These are phyloP conservation scores for Coemansia sp. DNA, from an alignment of 192 early-diverging fungal species.

Conservation along the genomic window DNA sequence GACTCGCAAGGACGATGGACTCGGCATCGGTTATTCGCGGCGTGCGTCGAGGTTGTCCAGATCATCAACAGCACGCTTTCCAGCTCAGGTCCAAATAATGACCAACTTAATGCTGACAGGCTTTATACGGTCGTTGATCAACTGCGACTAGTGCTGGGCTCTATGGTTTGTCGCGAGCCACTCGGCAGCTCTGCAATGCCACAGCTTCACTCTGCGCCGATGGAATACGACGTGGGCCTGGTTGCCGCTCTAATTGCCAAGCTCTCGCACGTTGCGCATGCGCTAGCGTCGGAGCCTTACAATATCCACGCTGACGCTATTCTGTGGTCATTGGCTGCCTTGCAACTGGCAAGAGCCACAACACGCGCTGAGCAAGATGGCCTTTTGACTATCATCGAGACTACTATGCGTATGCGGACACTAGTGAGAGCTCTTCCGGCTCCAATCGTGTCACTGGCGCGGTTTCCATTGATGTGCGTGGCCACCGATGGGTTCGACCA, in stretches of 20 bases:
- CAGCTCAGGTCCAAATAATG: not conserved
- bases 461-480: slow-evolving; percentile 16
- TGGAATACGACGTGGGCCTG: not conserved
- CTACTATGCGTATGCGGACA: not conserved
- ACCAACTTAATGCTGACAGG: not conserved
- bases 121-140: slow-evolving; percentile 1
- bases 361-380: slow-evolving; percentile 6
- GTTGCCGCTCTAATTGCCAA: not conserved
- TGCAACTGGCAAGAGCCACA: not conserved
- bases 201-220: not conserved
- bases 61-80: not conserved
- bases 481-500: slow-evolving; percentile 13
- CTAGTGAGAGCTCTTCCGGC: not conserved
- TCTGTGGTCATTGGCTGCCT: slow-evolving; percentile 8
- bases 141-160: slow-evolving; percentile 16
- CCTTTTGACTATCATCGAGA: slow-evolving; percentile 1
- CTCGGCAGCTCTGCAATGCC: not conserved
- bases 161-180: slow-evolving; percentile 3
- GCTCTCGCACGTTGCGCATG: not conserved
- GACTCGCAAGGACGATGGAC: slow-evolving; percentile 17
- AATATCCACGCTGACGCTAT: not conserved
- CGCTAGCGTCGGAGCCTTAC: not conserved
- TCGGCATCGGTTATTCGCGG: slow-evolving; percentile 3
- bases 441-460: slow-evolving; percentile 3
- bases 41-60: slow-evolving; percentile 11